These are phyloP conservation scores for Orbilia oligospora DNA, from an alignment of 2,329 filamentous ascomycete genomes.

Conservation along the genomic window DNA sequence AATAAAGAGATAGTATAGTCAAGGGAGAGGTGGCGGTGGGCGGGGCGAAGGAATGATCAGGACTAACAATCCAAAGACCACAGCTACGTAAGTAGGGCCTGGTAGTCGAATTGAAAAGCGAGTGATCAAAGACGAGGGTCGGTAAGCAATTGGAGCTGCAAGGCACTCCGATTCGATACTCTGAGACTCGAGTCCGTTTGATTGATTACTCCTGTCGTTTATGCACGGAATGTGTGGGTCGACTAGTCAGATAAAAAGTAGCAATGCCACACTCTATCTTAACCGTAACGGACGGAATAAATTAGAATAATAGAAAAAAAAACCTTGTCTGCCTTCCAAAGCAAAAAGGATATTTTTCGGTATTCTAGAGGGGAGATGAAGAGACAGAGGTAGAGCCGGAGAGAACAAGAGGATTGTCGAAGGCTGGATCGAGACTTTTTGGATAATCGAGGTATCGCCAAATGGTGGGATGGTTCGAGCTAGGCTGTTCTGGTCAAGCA, in stretches of 20 bases:
- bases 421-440: constrained; percentile 17
- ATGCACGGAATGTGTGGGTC: constrained; percentile 31
- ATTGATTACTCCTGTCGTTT: constrained; percentile 48
- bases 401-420: constrained; percentile 8
- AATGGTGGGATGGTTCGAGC: constrained; percentile 8
- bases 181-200: constrained; percentile 32
- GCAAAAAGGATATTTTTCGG: constrained; percentile 4
- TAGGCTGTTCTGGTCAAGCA: constrained; percentile 25
- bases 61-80: constrained; percentile 8
- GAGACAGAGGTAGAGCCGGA: not conserved
- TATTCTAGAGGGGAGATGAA: constrained; percentile 1
- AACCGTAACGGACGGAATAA: constrained; percentile 7
- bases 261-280: constrained; percentile 51
- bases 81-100: not conserved
- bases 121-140: constrained; percentile 14
- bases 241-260: constrained; percentile 35
- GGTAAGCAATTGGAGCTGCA: constrained; percentile 45
- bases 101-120: constrained; percentile 1
- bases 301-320: constrained; percentile 1
- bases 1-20: constrained; percentile 15
- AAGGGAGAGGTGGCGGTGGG: not conserved
- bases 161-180: constrained; percentile 34
- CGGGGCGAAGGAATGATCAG: constrained; percentile 5
- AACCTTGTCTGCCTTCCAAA: constrained; percentile 13
- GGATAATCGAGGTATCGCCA: constrained; percentile 15